phyloP scores from a whole-genome alignment of 208 protist species.

The Sergeia podlipaevii region DNA sequence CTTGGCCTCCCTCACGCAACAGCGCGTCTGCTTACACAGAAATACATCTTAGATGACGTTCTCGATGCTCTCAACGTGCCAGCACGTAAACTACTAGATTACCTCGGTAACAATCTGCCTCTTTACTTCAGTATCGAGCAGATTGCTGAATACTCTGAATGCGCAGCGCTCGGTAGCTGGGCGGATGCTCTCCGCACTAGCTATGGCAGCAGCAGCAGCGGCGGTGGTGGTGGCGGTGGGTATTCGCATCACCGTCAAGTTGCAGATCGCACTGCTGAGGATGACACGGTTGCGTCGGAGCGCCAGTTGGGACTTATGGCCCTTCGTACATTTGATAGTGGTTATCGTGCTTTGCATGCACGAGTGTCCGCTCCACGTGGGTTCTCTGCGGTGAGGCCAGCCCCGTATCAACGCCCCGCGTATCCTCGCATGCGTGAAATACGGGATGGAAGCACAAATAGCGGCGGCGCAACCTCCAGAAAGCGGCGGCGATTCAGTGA shows the following conservation, averaged over 20 bases:
- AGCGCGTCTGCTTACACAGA: slow-evolving; percentile 75
- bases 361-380: slow-evolving; percentile 44
- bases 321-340: slow-evolving; percentile 33
- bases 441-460: neutral
- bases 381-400: slow-evolving; percentile 59
- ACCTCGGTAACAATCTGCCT: slow-evolving; percentile 71
- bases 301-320: slow-evolving; percentile 41
- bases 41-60: slow-evolving; percentile 59
- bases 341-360: slow-evolving; percentile 37
- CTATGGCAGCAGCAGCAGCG: neutral
- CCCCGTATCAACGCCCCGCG: slow-evolving; percentile 44
- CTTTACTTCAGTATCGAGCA: slow-evolving; percentile 58
- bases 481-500: too few species aligned
- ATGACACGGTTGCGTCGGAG: slow-evolving; percentile 25
- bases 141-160: slow-evolving; percentile 42
- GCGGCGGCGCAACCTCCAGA: slow-evolving; percentile 18
- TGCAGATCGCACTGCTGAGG: slow-evolving; percentile 29
- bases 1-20: slow-evolving; percentile 72
- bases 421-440: slow-evolving; percentile 66
- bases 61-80: slow-evolving; percentile 46
- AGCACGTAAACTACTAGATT: slow-evolving; percentile 58
- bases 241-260: slow-evolving; percentile 18
- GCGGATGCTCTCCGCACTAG: slow-evolving; percentile 45
- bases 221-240: neutral
- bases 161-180: slow-evolving; percentile 42